phyloP scores from a whole-genome alignment of 2,329 filamentous ascomycete genomes.

The Fusarium buxicola region DNA sequence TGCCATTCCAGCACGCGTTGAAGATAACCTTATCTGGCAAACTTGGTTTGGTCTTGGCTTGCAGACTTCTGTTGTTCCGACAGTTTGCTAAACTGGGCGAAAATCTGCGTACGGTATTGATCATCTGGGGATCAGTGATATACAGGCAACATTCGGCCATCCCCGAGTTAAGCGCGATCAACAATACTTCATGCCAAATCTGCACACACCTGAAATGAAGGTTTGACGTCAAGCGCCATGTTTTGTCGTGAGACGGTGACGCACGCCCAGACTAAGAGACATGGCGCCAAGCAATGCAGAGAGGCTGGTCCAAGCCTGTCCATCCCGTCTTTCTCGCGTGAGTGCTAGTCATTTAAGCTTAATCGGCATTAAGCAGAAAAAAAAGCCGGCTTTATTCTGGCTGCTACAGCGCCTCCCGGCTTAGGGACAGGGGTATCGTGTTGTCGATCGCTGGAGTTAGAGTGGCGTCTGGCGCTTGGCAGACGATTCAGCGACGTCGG shows the following conservation, averaged over 20 bases:
- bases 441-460: background rate
- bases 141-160: background rate
- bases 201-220: background rate
- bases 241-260: conserved; percentile 29
- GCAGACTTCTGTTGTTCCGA: too few species aligned
- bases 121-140: background rate
- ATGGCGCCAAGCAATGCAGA: conserved; percentile 20
- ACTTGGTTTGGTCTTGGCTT: background rate
- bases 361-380: conserved; percentile 4
- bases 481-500: background rate
- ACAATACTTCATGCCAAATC: conserved; percentile 4
- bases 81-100: background rate
- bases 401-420: conserved; percentile 4
- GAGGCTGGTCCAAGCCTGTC: background rate
- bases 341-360: conserved; percentile 36
- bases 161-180: background rate
- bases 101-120: background rate
- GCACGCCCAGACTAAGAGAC: conserved; percentile 32
- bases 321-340: conserved; percentile 10
- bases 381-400: background rate
- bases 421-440: conserved; percentile 1
- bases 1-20: background rate
- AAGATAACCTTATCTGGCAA: conserved; percentile 3
- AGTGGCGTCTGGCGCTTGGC: background rate
- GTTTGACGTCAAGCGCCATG: conserved; percentile 33